Evolutionary conservation across 257 asterid genomes (phyloP), one percentile per base, ranked within the genome.

Genomic region (Solanum peruvianum): DNA sequence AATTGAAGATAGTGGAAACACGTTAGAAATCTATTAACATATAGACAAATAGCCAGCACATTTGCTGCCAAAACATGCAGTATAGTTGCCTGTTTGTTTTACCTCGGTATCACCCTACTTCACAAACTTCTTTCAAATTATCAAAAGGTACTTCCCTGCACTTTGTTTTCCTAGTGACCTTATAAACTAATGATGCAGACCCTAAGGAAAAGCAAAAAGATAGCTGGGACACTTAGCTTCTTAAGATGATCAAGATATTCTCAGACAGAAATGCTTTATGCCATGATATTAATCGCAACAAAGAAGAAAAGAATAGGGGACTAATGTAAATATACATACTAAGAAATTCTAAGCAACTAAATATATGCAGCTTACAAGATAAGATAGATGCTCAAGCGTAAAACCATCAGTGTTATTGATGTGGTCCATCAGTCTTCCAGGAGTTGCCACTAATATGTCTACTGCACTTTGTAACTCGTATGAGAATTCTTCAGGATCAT

Each of bases 401-500:
- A 96, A 96, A 69, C 99, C 99, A 91, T 92, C 90, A 60, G 99
- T 96, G 89, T 94, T 94, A 93, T 90, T 90, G 82, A 96, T 94
- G 88, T 96, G 99, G 89, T 96, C 99, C 97, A 95, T 94, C 87
- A 96, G 91, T 91, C 98, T 94, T 87, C 99, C 98, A 9, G 98
- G 98, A 85, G 99, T 96, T 85, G 99, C 98, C 86, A 96, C 98
- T 78, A 96, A 94, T 88, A 96, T 95, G 93, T 96, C 99, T 82
- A 96, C 98, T 76, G 93, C 87, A 89, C 98, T 94, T 91, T 92
- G 91, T 41, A 89, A 88, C 87, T 91, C 93, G 47, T 29, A 90
- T 66, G 86, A 37, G 80, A 86, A 81, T 89, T 94, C 94, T 88
- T 88, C 96, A 64, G 91, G 87, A 88, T 91, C 94, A 31, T 91